A percentile compares a stretch with the other conserved stretches of the same genome.
Conservation (phyloP, 805 yeast species). For the Nakazawaea ernobii region DNA sequence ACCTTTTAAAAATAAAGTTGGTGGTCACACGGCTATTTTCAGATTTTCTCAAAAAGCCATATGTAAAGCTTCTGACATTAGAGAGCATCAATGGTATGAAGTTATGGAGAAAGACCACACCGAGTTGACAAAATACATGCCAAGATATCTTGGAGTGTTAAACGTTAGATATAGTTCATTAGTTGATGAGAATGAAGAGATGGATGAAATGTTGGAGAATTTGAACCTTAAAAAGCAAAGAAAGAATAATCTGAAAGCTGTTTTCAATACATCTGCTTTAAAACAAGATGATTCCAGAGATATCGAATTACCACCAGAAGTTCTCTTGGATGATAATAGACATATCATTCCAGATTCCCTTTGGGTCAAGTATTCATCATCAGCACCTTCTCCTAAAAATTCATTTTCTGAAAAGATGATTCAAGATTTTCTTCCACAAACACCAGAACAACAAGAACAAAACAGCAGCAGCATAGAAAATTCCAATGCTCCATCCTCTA, state of each 20-base stretch:
- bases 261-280: slow-evolving; percentile 10
- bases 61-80: slow-evolving; percentile 84
- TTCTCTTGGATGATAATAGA: slow-evolving; percentile 83
- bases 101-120: slow-evolving; percentile 74
- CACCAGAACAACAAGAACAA: slow-evolving; percentile 6
- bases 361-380: slow-evolving; percentile 56
- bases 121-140: slow-evolving; percentile 80
- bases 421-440: slow-evolving; percentile 6
- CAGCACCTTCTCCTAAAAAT: slow-evolving; percentile 33
- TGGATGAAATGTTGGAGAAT: slow-evolving; percentile 10
- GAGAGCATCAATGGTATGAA: slow-evolving; percentile 92
- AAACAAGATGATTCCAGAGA: slow-evolving; percentile 13
- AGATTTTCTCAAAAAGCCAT: slow-evolving; percentile 88
- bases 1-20: slow-evolving; percentile 91
- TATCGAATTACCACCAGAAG: slow-evolving; percentile 57
- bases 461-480: background rate
- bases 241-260: slow-evolving; percentile 2
- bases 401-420: slow-evolving; percentile 21
- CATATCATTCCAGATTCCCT: slow-evolving; percentile 86
- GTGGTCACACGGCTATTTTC: slow-evolving; percentile 97
- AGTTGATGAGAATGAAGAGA: slow-evolving; percentile 19
- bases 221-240: background rate
- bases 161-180: slow-evolving; percentile 72
- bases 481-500: slow-evolving; percentile 10
- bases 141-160: slow-evolving; percentile 88